Base-by-base conservation (phyloP, 1,284 basidiomycete genomes). In the Schizophyllum commune region DNA sequence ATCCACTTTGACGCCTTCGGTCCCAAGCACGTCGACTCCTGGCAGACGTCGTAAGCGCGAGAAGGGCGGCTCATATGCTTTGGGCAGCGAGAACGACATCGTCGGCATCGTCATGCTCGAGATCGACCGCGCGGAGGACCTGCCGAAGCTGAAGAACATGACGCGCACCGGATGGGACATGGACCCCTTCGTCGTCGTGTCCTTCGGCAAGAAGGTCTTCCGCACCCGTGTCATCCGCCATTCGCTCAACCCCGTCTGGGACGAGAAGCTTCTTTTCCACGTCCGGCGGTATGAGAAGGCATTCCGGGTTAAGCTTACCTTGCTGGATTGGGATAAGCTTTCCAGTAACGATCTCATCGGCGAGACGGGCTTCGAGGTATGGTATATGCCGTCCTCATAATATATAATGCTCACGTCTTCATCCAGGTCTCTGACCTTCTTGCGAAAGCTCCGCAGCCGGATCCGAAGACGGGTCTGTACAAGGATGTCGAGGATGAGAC, bases 131-230 rank as follows among this genome's bases (percentile, higher is more conserved):
- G 96, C 95, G 1, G 80, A 79, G 17, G 92, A 97, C 72, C 75
- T 99, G 61, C 96, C 96, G 0, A 83, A 83, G 67, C 78, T 96
- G 68, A 91, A 88, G 72, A 98, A 97, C 69, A 47, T 59, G n/a
- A 92, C 88, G 2, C 83, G 89, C 1, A 91, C 84, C 0, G 91
- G 91, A 0, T 95, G 88, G 84, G 96, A 98, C 71, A 98, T 98
- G 95, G 95, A 99, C 69, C 95, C 95, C 0, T 98, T 98, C 69
- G 91, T 94, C 15, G 94, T 99, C 65, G 85, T 96, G 65, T 95
- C 93, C 1, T 98, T 99, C 67, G 92, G 95, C 47, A 96, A 96
- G 75, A 98, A 98, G 74, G 92, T 98, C 9, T 98, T 98, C 77
- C 83, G 96, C 3, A 98, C 95, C 0, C 88, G 94, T 55, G 88